Evolutionary conservation across 1,284 basidiomycete genomes (phyloP), one percentile per base, ranked within the genome.

Genomic region (Sphaerobolus stellatus): DNA sequence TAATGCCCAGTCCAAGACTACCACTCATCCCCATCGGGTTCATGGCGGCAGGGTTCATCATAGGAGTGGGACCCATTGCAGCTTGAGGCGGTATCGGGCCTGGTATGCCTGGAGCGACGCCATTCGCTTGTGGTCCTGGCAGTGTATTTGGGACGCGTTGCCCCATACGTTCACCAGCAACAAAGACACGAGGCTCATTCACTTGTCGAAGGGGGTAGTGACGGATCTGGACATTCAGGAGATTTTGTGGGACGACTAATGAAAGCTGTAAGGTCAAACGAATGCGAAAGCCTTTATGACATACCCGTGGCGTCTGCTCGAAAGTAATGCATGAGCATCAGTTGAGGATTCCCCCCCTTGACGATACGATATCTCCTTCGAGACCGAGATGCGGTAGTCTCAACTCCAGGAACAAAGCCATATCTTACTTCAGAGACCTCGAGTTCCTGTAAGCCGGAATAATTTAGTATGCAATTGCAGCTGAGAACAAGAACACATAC

Each of bases 261-360:
- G 16, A 30, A 28, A 54, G 16, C 40, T 18, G 46, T 41, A 43
- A 14, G 16, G 20, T 31, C 2, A 47, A 41, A 16, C 30, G 53
- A 51, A 20, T 38, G 27, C 43, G 51, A 57, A 46, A 52, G 29
- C 57, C 25, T 20, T 34, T 24, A 44, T 25, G 56, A 80, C 86
- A 68, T 66, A 89, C 87, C 76, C 49, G 77, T 73, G 13, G 74
- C 61, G 28, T 76, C 82, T 4, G 84, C 85, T 60, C 84, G 78
- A 29, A 80, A 74, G 65, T 90, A 92, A 62, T 91, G 88, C 1
- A 90, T 78, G 14, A 91, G 77, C 22, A 82, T 75, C 18, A 91
- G 76, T 53, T 82, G 79, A 0, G 83, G 78, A 60, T 88, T 80
- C 0, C 87, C 86, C 20, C 86, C 87, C 64, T 87, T 88, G 45